Base-by-base conservation (phyloP, 2,329 filamentous ascomycete genomes). In the Trematosphaeria pertusa region DNA sequence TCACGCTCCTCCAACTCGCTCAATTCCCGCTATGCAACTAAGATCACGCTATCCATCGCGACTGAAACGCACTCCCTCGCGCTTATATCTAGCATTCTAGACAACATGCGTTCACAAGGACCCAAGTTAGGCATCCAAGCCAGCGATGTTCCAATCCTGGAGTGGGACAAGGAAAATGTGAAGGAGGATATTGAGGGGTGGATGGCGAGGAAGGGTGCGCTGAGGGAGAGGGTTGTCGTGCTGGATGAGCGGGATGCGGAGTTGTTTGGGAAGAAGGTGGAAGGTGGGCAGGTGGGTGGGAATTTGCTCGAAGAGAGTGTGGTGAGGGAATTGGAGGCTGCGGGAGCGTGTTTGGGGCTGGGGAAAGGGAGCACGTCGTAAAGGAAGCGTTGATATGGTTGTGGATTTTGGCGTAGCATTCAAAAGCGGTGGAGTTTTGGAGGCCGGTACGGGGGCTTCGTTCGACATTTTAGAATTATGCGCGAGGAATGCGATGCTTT, bases 171-270 rank as follows among this genome's bases (percentile, higher is more conserved):
- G 10, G 78, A 80, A 0, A 78, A 79, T 1, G 81, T 95, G 36
- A 81, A 87, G 55, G 92, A 96, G 67, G 91, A 94, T 61, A 83
- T 95, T 4, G 90, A 96, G 57, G 89, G 88, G 56, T 90, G 90
- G 80, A 75, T 97, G 20, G 86, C 86, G 42, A 81, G 85, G 47
- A 84, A 84, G 56, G 75, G 87, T 43, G 75, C 86, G 48, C 75
- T 97, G 45, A 81, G 87, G 41, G 86, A 90, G 54, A 80, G 88
- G 20, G 82, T 96, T 37, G 78, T 92, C 39, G 85, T 91, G 0
- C 79, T 88, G 15, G 89, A 84, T 20, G 81, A 87, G 61, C 82
- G 87, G 51, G 91, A 96, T 72, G 77, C 82, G 33, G 86, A 86
- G n/a, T n/a, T n/a, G n/a, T n/a, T n/a, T n/a, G n/a, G n/a, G n/a